phyloP scores from a whole-genome alignment of 306 rosid species.

The Geum urbanum region DNA sequence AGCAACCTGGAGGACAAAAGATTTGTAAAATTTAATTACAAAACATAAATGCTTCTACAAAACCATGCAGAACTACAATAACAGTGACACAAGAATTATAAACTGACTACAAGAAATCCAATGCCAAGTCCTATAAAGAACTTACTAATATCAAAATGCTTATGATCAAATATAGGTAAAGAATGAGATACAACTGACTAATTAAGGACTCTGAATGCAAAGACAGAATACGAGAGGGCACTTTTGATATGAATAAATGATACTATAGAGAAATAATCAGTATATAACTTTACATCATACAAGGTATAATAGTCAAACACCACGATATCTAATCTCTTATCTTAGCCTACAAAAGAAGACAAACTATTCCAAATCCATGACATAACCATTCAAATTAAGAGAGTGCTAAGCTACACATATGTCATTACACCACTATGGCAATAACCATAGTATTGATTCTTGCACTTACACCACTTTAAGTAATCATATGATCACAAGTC shows the following conservation, averaged over 20 bases:
- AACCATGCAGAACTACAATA: background rate
- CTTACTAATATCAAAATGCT: background rate
- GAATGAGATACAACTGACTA: too few species aligned
- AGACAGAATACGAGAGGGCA: background rate
- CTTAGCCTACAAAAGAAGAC: too few species aligned
- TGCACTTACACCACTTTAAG: background rate
- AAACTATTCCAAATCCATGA: background rate
- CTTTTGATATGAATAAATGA: background rate
- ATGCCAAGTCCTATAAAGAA: background rate
- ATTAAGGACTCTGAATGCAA: background rate
- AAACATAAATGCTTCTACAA: background rate
- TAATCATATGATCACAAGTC: background rate
- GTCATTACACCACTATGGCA: background rate
- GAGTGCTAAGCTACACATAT: background rate
- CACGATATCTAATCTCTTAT: background rate
- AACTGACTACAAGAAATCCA: background rate
- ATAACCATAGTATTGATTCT: background rate
- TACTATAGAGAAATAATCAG: background rate
- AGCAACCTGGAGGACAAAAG: constrained; percentile 28
- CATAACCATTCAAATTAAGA: background rate
- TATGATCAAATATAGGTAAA: background rate
- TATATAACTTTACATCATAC: background rate
- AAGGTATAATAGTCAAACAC: background rate
- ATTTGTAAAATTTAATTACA: background rate
- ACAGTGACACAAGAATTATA: background rate